Percentiles rank a stretch among this genome's conserved stretches.
Conservation (phyloP, 352 stramenopile species). For the Phytophthora uliginosa region DNA sequence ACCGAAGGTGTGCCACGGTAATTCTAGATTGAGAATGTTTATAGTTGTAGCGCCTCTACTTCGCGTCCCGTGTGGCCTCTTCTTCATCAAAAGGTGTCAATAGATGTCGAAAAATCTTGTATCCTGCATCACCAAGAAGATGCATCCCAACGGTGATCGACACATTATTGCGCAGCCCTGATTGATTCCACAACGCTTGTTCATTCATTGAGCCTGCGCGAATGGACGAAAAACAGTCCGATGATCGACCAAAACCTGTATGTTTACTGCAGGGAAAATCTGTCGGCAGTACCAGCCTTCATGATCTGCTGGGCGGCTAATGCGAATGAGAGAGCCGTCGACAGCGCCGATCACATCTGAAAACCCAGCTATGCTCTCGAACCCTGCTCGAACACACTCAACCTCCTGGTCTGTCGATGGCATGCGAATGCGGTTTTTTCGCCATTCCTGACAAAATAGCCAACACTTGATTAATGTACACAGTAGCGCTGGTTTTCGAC, state of each 20-base stretch:
- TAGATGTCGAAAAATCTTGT: conserved; percentile 16
- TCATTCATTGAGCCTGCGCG: conserved; percentile 21
- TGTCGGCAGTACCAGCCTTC: not conserved
- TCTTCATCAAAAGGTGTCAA: conserved; percentile 2
- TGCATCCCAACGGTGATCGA: conserved; percentile 5
- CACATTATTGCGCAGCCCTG: conserved; percentile 6
- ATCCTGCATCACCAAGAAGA: conserved; percentile 11
- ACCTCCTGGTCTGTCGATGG: not conserved
- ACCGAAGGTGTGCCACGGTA: conserved; percentile 5
- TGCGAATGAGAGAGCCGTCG: not conserved
- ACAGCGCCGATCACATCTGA: not conserved
- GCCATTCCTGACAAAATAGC: conserved; percentile 1
- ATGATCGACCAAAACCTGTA: not conserved
- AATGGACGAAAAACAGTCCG: not conserved
- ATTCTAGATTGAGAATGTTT: conserved; percentile 13
- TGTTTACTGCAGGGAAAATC: not conserved
- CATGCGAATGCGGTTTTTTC: not conserved
- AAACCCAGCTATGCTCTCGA: not conserved
- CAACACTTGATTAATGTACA: conserved; percentile 2
- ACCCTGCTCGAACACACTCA: not conserved
- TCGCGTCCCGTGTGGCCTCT: not conserved
- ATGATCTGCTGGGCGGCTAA: not conserved
- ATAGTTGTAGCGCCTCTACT: conserved; percentile 19
- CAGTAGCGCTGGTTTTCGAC: conserved; percentile 8
- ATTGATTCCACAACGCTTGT: conserved; percentile 17